These are phyloP conservation scores for Leccinum subrobustum DNA, from an alignment of 1,284 basidiomycete species.

Conservation along the genomic window DNA sequence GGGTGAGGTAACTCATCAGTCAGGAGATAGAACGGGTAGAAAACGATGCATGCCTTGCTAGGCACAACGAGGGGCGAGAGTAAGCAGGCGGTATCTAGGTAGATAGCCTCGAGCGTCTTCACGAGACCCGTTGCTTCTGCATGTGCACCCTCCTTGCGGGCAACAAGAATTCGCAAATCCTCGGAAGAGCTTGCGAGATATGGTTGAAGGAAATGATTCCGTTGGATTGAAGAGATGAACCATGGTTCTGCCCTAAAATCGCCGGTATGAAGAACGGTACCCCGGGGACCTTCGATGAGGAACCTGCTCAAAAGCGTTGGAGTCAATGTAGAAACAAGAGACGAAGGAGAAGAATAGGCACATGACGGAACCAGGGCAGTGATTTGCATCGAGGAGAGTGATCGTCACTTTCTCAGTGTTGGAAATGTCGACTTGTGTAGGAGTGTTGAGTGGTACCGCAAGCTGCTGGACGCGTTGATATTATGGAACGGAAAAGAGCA, in stretches of 20 bases:
- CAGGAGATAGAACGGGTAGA: neutral
- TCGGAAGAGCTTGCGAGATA: slow-evolving; percentile 50
- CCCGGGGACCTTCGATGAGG: slow-evolving; percentile 73
- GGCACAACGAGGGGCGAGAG: slow-evolving; percentile 64
- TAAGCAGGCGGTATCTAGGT: slow-evolving; percentile 80
- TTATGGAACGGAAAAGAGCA: slow-evolving; percentile 17
- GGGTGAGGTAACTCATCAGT: neutral
- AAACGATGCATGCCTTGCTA: slow-evolving; percentile 54
- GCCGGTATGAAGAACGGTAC: slow-evolving; percentile 86
- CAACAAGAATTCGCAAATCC: slow-evolving; percentile 27
- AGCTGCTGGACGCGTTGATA: slow-evolving; percentile 31
- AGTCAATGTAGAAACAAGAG: neutral
- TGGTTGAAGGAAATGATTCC: slow-evolving; percentile 68
- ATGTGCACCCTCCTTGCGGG: slow-evolving; percentile 28
- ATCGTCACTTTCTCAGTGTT: slow-evolving; percentile 62
- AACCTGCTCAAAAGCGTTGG: slow-evolving; percentile 56
- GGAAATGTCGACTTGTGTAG: slow-evolving; percentile 61
- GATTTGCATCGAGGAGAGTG: slow-evolving; percentile 89
- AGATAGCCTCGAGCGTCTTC: slow-evolving; percentile 73
- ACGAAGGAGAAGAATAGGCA: slow-evolving; percentile 37
- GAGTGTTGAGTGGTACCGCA: slow-evolving; percentile 56
- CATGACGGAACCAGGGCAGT: slow-evolving; percentile 94
- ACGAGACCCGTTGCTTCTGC: slow-evolving; percentile 19
- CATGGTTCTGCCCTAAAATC: slow-evolving; percentile 86
- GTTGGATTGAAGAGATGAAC: slow-evolving; percentile 66